Base-by-base conservation (phyloP, 768 basidiomycete species). In the Artomyces pyxidatus region DNA sequence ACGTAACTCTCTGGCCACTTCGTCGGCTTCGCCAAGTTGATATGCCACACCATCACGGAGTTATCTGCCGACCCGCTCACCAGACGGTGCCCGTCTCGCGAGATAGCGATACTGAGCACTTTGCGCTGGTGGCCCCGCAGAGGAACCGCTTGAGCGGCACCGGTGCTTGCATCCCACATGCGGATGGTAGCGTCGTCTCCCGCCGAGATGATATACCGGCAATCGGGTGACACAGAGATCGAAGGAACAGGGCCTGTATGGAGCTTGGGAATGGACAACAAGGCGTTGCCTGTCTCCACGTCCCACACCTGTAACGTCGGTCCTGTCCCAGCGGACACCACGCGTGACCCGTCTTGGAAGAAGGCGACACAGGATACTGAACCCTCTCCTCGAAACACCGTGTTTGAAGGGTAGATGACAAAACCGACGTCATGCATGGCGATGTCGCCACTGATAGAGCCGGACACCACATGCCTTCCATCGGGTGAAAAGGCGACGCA, bases 301-400 rank as follows among this genome's bases (percentile, higher is more conserved):
- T 40, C 7, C 39, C 39, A 40, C 17, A 44, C 25, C 16, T 16
- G 23, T 9, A 53, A 19, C 17, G 27, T 28, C 4, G 39, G 6
- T 30, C 54, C 54, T 3, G 21, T 9, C 6, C 42, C 43, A n/a
- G 23, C 54, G 12, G 54, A 53, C n/a, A 49, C 54, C 26, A 56
- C 25, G 22, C 14, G 37, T 23, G 3, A 14, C 4, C 54, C 54
- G 30, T 54, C 38, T 8, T 47, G 53, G 7, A 53, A 56, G 42
- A 54, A 54, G 6, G 47, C 42, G 26, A 56, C 47, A n/a, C 32
- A n/a, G 10, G 32, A n/a, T 10, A 9, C 32, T 35, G 32, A 35
- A n/a, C 10, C n/a, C 10, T 35, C n/a, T 35, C 32, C 9, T 35
- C n/a, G 10, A 35, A 35, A 35, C n/a, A n/a, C n/a, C n/a, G n/a